Evolutionary conservation across 306 rosid species (phyloP).

Genomic region (Medicago ruthenica): DNA sequence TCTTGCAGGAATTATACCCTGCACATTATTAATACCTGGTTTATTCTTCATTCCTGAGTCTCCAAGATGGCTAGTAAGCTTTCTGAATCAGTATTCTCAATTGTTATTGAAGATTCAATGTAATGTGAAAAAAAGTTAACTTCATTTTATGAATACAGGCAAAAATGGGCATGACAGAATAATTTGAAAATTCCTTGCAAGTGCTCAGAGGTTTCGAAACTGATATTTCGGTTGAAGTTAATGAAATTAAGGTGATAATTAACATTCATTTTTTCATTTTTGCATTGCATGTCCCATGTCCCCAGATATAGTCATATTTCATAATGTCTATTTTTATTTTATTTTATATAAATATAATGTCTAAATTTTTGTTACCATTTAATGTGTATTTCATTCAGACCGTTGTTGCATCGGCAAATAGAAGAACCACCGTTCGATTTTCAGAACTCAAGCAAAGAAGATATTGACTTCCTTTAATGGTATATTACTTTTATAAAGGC

Average conservation of each 20-base stretch:
- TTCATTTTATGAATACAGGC: constrained; percentile 58
- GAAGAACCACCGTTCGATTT: constrained; percentile 75
- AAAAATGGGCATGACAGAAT: constrained; percentile 96
- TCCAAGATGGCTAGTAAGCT: constrained; percentile 92
- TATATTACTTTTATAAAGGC: constrained; percentile 45
- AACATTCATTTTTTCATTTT: constrained; percentile 10
- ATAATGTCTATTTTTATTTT: neutral
- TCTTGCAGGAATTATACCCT: constrained; percentile 80
- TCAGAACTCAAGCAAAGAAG: constrained; percentile 77
- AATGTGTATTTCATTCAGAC: constrained; percentile 59
- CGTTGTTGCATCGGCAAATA: constrained; percentile 69
- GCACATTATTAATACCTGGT: constrained; percentile 89
- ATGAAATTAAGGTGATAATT: constrained; percentile 69
- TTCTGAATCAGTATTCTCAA: constrained; percentile 34
- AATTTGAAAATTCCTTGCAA: constrained; percentile 90
- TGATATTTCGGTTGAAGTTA: constrained; percentile 82
- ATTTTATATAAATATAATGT: neutral
- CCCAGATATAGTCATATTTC: constrained; percentile 4
- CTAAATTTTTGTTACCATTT: constrained; percentile 31
- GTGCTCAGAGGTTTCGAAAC: constrained; percentile 92
- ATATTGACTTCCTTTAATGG: constrained; percentile 94
- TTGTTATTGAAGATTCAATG: constrained; percentile 1
- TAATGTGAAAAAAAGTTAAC: constrained; percentile 25
- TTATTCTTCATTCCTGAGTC: constrained; percentile 96
- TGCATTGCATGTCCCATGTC: neutral